Conservation (phyloP, 345 rosid genomes). For the Pelargonium nanum region DNA sequence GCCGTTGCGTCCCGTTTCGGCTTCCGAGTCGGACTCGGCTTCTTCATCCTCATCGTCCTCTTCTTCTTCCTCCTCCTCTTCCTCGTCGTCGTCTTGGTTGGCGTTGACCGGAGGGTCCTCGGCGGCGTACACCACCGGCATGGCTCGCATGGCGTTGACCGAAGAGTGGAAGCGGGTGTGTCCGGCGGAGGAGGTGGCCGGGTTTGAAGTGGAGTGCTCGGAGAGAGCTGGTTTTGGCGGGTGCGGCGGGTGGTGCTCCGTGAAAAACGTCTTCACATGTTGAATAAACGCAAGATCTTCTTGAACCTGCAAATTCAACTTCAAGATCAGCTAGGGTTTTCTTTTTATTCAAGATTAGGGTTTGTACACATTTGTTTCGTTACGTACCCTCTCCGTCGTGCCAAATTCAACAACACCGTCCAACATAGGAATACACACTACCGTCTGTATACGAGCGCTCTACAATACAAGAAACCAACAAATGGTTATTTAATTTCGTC, state of each 20-base stretch:
- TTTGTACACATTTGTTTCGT: not conserved
- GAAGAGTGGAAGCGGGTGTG: conserved; percentile 32
- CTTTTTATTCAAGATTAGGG: too few species aligned
- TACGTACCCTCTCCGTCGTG: conserved; percentile 53
- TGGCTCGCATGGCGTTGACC: conserved; percentile 21
- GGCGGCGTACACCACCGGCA: conserved; percentile 21
- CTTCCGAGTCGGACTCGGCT: conserved; percentile 30
- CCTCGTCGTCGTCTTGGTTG: conserved; percentile 25
- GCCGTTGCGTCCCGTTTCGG: conserved; percentile 27
- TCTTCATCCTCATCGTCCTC: conserved; percentile 35
- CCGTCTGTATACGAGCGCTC: conserved; percentile 83
- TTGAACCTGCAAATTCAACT: conserved; percentile 38
- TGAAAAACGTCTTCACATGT: conserved; percentile 53
- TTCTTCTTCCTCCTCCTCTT: conserved; percentile 27
- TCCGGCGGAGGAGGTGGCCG: conserved; percentile 43
- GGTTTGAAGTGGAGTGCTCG: conserved; percentile 70
- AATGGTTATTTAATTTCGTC: not conserved
- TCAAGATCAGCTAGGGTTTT: too few species aligned
- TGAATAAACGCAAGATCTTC: conserved; percentile 48
- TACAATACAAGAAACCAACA: conserved; percentile 8
- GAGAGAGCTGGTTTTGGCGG: conserved; percentile 68
- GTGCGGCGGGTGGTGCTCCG: conserved; percentile 28
- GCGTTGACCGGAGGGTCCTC: conserved; percentile 16
- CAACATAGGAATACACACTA: conserved; percentile 78
- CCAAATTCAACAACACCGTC: conserved; percentile 91